Evolutionary conservation across 352 stramenopile genomes (phyloP), one percentile per base, ranked within the genome.

Genomic region (Globisporangium cylindrosporum): DNA sequence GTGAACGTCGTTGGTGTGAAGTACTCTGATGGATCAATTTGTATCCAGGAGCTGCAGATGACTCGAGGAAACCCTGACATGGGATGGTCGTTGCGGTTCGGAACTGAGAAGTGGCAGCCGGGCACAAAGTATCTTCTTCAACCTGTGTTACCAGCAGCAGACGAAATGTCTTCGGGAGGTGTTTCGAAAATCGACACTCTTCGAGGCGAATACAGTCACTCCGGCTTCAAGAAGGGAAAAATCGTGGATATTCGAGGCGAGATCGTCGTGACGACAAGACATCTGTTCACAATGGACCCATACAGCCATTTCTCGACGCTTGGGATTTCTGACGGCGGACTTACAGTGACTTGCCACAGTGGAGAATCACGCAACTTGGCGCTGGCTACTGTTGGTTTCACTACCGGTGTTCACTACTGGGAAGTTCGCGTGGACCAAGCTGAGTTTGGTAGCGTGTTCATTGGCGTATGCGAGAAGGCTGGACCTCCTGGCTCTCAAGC

Each of bases 381-480:
- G 8, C 72, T 97, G 14, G 92, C 82, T 20, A 96, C 84, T 3
- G 86, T 97, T 0, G 90, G 92, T 15, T 97, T 97, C 58, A 85
- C 86, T 9, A 87, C 79, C 12, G 97, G 97, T 43, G 84, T 99
- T 20, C 97, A 99, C 78, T 99, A 99, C 72, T 99, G 96, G 97
- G 97, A 99, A 76, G 89, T 99, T 7, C 97, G 97, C 38, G 81
- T 99, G 5, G 97, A 99, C 71, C 94, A 98, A 78, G 97, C 94
- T 10, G 96, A 99, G 70, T 98, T 98, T 73, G 97, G 97, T n/a
- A 98, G 92, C 59, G 93, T 99, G 27, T 99, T 98, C 62, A 97
- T 99, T 54, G 97, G 97, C 25, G 97, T 99, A 8, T 97, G 95
- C 46, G 97, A 97, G 64, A 96, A 96, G 59, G 78, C 89, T 32